These are phyloP conservation scores for Thalassiosira livingstoniorum DNA, from an alignment of 352 stramenopile genomes.

Conservation along the genomic window DNA sequence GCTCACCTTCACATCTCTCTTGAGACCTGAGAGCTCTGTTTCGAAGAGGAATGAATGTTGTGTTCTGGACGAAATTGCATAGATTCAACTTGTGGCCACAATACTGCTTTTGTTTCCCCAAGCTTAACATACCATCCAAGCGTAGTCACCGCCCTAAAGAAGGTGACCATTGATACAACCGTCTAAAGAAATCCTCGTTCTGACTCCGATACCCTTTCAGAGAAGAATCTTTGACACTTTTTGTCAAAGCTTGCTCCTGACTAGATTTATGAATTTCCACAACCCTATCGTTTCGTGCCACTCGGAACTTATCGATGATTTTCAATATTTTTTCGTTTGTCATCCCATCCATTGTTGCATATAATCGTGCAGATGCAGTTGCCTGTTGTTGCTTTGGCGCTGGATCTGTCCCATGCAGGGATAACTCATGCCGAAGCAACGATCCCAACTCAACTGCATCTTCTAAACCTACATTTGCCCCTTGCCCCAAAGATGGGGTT, in stretches of 20 bases:
- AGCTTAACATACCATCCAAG: no score
- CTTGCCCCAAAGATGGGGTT: conserved; percentile 14
- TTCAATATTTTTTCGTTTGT: neutral
- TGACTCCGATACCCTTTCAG: conserved; percentile 9
- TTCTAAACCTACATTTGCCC: conserved; percentile 27
- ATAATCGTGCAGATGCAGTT: neutral
- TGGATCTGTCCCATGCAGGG: no score
- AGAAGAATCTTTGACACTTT: neutral
- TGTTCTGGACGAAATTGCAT: no score
- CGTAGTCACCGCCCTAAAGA: no score
- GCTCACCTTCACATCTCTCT: no score
- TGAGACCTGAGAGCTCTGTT: no score
- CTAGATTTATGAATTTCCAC: conserved; percentile 14
- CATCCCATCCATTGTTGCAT: neutral
- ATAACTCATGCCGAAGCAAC: no score
- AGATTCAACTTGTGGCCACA: no score
- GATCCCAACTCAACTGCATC: conserved; percentile 21
- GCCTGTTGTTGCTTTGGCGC: no score
- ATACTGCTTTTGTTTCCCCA: no score
- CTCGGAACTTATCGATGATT: neutral
- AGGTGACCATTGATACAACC: conserved; percentile 15
- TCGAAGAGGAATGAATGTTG: no score
- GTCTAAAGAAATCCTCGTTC: conserved; percentile 9
- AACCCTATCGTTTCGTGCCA: conserved; percentile 1
- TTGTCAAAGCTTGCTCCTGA: conserved; percentile 17